Base-by-base conservation (phyloP, 1,284 basidiomycete species). In the Papiliotrema terrestris region DNA sequence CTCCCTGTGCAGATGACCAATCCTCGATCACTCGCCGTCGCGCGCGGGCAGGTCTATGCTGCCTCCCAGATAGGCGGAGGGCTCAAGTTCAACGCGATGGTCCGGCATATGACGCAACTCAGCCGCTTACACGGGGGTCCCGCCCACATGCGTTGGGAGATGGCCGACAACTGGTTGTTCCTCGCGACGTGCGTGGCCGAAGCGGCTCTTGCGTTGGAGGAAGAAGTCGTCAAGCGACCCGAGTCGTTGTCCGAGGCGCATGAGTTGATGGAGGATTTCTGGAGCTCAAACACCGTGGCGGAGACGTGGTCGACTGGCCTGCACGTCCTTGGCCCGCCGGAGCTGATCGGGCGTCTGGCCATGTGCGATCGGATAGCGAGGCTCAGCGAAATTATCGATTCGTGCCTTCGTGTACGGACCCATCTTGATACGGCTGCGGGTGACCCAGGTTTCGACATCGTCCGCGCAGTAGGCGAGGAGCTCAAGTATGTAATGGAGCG, bases 291-390 rank as follows among this genome's bases (percentile, higher is more conserved):
- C 11, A 60, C 67, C 17, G 32, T 47, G 19, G 43, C 41, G 8
- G 51, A 50, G 8, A 37, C 60, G 1, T 69, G 68, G 68, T 52
- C 45, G 46, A 45, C 42, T 3, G 46, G 49, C 9, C n/a, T 56
- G 14, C 55, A 56, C 0, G 29, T 20, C 22, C 51, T 53, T 2
- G 59, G 58, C 29, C 51, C 60, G 0, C 51, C 66, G 6, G 56
- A 63, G 13, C 45, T 70, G 5, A 41, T 73, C 0, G 73, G 73
- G 9, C 60, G 65, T 38, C 54, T 75, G 55, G 51, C 57, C 0
- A 50, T 69, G 4, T 71, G 65, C 37, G 71, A 75, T 52, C 60
- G 68, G 29, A 55, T 75, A 2, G 58, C 61, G 9, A 59, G 71
- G 23, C 47, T 68, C 2, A 62, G 63, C 11, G 69, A 69, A 45